Conservation (phyloP, 345 rosid genomes). For the Linum lewisii region DNA sequence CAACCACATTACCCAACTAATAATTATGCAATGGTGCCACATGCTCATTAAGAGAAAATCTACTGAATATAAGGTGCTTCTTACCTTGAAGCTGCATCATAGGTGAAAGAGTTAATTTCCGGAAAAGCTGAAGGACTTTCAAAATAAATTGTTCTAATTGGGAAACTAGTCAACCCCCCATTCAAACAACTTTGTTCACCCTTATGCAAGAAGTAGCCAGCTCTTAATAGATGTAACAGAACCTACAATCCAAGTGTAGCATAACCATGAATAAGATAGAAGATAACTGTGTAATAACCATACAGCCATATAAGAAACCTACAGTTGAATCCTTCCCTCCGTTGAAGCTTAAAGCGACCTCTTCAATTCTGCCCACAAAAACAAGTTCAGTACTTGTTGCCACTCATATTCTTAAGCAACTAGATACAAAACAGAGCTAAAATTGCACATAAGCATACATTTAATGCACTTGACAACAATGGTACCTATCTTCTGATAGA, state of each 20-base stretch:
- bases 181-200: constrained; percentile 45
- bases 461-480: background rate
- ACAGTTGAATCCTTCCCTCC: constrained; percentile 99
- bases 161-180: constrained; percentile 51
- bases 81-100: constrained; percentile 70
- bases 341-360: constrained; percentile 95
- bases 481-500: too few species aligned
- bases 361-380: constrained; percentile 54
- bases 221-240: constrained; percentile 85
- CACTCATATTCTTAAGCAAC: constrained; percentile 6
- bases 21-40: too few species aligned
- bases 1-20: too few species aligned
- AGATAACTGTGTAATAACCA: constrained; percentile 9
- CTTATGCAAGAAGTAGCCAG: constrained; percentile 73
- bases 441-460: background rate
- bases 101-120: constrained; percentile 84
- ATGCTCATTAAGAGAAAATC: background rate
- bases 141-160: constrained; percentile 83
- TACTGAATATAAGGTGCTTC: constrained; percentile 8
- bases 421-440: background rate
- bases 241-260: constrained; percentile 48
- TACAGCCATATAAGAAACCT: constrained; percentile 26
- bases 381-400: constrained; percentile 18
- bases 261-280: constrained; percentile 14
- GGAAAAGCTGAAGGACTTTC: constrained; percentile 80